phyloP scores from a whole-genome alignment of 495 filamentous ascomycete genomes.

The Opeltia flavorubescens region DNA sequence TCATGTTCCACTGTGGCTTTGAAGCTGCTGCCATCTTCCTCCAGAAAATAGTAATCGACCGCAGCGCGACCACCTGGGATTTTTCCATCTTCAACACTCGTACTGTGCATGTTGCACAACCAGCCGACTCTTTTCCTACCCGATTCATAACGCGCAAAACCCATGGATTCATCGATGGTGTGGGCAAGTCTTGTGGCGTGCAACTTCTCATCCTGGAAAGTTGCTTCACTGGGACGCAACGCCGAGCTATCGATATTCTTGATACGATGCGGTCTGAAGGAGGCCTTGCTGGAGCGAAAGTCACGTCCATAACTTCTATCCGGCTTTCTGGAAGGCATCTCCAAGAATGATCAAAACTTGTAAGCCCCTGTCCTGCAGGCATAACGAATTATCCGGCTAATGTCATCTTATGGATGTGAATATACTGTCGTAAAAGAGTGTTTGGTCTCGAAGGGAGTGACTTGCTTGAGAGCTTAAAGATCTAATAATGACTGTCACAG shows the following conservation, averaged over 20 bases:
- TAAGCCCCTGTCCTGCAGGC: neutral
- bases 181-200: slow-evolving; percentile 74
- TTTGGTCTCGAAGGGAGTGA: no score
- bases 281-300: slow-evolving; percentile 33
- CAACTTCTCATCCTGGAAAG: slow-evolving; percentile 71
- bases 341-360: slow-evolving; percentile 9
- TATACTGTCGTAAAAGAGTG: no score
- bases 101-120: slow-evolving; percentile 90
- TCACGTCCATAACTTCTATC: slow-evolving; percentile 39
- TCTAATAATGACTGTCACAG: no score
- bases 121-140: slow-evolving; percentile 78
- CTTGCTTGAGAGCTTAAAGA: no score
- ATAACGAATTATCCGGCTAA: neutral
- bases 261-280: slow-evolving; percentile 39
- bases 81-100: slow-evolving; percentile 72
- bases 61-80: slow-evolving; percentile 70
- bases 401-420: no score
- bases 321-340: slow-evolving; percentile 44
- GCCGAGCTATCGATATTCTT: slow-evolving; percentile 68
- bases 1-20: slow-evolving; percentile 94
- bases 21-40: slow-evolving; percentile 84
- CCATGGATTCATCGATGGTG: slow-evolving; percentile 85
- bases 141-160: slow-evolving; percentile 82
- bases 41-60: slow-evolving; percentile 94
- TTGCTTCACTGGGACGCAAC: slow-evolving; percentile 64